These are phyloP conservation scores for Saturnispora saitoi DNA, from an alignment of 805 yeast genomes.

Conservation along the genomic window DNA sequence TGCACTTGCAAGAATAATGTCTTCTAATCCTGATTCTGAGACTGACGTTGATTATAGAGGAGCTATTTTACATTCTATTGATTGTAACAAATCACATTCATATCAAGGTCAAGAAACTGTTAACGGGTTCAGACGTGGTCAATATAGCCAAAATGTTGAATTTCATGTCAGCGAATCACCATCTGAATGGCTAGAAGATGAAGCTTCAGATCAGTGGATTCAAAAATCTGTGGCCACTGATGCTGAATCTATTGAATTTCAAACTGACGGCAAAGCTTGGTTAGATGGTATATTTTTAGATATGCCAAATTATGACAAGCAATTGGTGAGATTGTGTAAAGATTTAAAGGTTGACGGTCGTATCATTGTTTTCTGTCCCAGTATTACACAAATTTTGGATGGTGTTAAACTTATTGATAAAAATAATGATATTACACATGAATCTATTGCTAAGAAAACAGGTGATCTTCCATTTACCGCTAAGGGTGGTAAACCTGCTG, in stretches of 20 bases:
- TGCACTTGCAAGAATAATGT: constrained; percentile 20
- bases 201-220: constrained; percentile 20
- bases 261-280: constrained; percentile 24
- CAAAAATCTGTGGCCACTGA: constrained; percentile 13
- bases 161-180: constrained; percentile 38
- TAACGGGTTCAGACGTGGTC: constrained; percentile 33
- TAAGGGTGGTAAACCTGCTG: neutral
- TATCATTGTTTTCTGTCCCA: constrained; percentile 38
- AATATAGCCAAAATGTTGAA: constrained; percentile 37
- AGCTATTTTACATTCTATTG: constrained; percentile 39
- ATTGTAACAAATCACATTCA: constrained; percentile 33
- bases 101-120: constrained; percentile 35
- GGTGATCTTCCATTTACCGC: constrained; percentile 1
- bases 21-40: neutral
- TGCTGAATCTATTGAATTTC: constrained; percentile 10
- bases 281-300: constrained; percentile 39
- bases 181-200: constrained; percentile 30
- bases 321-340: constrained; percentile 27
- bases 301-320: constrained; percentile 35
- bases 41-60: constrained; percentile 26
- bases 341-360: constrained; percentile 35
- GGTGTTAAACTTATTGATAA: constrained; percentile 27
- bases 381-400: constrained; percentile 39
- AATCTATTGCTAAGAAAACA: constrained; percentile 1
- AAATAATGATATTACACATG: constrained; percentile 10